Base-by-base conservation (phyloP, 1,284 basidiomycete genomes). In the Pisolithus thermaeus region DNA sequence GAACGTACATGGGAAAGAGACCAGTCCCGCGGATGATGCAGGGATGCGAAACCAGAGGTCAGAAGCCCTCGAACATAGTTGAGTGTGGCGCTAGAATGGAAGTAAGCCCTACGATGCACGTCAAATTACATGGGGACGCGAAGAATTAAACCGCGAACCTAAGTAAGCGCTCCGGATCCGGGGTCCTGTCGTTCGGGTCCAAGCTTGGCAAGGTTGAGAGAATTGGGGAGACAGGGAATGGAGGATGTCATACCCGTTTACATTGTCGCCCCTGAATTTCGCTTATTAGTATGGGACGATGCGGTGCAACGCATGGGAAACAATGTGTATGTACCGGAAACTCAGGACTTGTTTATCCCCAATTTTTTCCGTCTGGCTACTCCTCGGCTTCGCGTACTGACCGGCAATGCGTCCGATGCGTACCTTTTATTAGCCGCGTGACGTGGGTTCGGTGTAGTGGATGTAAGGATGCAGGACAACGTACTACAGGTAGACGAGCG, bases 331-430 rank as follows among this genome's bases (percentile, higher is more conserved):
- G 41, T 55, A 90, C 84, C 92, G 78, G 71, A 95, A 96, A 60
- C 87, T 93, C 43, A 83, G 70, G 1, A 93, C 81, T 61, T 87
- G 77, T 47, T 74, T 73, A 55, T 84, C 81, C 20, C 81, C 78
- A 36, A 93, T 74, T 57, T 80, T 83, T 67, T 99, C 96, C 20
- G 82, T 93, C 4, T 78, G 76, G 62, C 90, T 96, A 63, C 89
- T 93, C 52, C 96, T 79, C 0, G 96, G 96, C 70, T 98, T 98
- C 30, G 94, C 96, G 61, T 97, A 98, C 69, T 98, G 96, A 1
- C 94, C 94, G 1, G 93, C 94, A 59, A 97, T 96, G 27, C 94
- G 81, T 6, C 92, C 92, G 56, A 97, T 84, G 14, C 94, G 84
- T 41, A 96, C 77, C 84, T 87, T 43, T 28, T n/a, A 7, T 27